phyloP scores from a whole-genome alignment of 768 basidiomycete genomes.

The Kwoniella bestiolae region DNA sequence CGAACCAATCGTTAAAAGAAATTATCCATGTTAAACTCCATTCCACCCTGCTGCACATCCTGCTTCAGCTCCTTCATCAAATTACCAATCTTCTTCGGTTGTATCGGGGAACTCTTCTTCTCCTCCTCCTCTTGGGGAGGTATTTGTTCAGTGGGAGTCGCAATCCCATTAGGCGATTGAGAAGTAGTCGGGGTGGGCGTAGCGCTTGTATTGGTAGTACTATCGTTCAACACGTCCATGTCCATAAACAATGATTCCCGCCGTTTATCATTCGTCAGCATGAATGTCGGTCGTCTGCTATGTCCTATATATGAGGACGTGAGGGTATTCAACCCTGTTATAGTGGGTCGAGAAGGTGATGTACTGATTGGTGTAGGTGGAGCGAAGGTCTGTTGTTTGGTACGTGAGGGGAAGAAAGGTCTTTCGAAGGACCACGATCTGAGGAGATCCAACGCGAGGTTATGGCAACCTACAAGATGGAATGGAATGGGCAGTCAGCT shows the following conservation, averaged over 20 bases:
- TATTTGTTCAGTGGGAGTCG: constrained; percentile 13
- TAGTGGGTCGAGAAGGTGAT: constrained; percentile 63
- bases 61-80: constrained; percentile 90
- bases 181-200: constrained; percentile 1
- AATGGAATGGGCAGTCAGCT: too few species aligned
- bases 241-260: constrained; percentile 82
- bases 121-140: constrained; percentile 17
- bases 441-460: constrained; percentile 85
- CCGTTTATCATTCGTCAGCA: constrained; percentile 59
- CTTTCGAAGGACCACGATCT: constrained; percentile 89
- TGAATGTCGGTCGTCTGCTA: constrained; percentile 46
- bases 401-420: constrained; percentile 62
- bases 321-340: not conserved
- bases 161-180: not conserved
- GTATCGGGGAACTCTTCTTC: constrained; percentile 58
- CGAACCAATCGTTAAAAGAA: too few species aligned
- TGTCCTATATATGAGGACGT: constrained; percentile 15
- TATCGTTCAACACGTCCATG: constrained; percentile 71
- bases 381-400: constrained; percentile 8
- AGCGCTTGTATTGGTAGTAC: constrained; percentile 14
- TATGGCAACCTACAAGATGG: constrained; percentile 91
- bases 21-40: constrained; percentile 54
- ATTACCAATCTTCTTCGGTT: constrained; percentile 66
- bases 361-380: constrained; percentile 61
- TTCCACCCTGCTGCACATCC: constrained; percentile 63